These are phyloP conservation scores for Boletus patriciae DNA, from an alignment of 768 basidiomycete genomes.

Conservation along the genomic window DNA sequence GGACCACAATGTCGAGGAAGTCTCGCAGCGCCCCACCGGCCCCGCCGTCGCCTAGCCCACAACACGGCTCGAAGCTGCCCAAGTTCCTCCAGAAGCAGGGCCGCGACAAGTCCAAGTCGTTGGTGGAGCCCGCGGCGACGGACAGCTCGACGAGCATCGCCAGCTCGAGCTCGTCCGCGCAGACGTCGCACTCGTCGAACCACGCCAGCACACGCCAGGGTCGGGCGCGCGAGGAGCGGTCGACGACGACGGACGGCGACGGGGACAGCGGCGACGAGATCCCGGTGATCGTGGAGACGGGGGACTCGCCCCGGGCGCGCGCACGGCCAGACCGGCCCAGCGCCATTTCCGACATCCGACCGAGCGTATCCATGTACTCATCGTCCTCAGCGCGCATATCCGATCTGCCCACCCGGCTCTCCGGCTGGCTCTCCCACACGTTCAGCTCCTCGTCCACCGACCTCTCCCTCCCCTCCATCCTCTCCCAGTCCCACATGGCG, in stretches of 20 bases:
- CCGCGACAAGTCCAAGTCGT: conserved; percentile 61
- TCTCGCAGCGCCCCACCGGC: conserved; percentile 43
- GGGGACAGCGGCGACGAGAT: conserved; percentile 46
- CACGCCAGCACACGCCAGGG: conserved; percentile 27
- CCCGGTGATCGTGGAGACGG: conserved; percentile 69
- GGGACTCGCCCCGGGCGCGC: conserved; percentile 51
- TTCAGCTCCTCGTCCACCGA: conserved; percentile 73
- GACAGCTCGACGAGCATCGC: conserved; percentile 38
- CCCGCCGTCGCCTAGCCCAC: conserved; percentile 42
- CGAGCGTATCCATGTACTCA: conserved; percentile 47
- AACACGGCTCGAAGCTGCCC: conserved; percentile 55
- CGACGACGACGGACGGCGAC: conserved; percentile 21
- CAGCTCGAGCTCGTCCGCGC: conserved; percentile 43
- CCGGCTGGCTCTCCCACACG: conserved; percentile 80
- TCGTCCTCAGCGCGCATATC: conserved; percentile 51
- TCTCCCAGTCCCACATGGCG: conserved; percentile 47
- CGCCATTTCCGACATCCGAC: conserved; percentile 43
- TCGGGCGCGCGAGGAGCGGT: conserved; percentile 31
- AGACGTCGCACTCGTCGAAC: conserved; percentile 29
- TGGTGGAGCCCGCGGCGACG: conserved; percentile 39
- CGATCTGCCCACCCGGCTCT: conserved; percentile 73
- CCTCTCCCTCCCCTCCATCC: conserved; percentile 61
- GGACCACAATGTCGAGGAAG: conserved; percentile 45
- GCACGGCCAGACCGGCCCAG: conserved; percentile 59
- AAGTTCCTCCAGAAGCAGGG: conserved; percentile 67